phyloP scores from a whole-genome alignment of 768 basidiomycete species.

The Amylocystis lapponica region DNA sequence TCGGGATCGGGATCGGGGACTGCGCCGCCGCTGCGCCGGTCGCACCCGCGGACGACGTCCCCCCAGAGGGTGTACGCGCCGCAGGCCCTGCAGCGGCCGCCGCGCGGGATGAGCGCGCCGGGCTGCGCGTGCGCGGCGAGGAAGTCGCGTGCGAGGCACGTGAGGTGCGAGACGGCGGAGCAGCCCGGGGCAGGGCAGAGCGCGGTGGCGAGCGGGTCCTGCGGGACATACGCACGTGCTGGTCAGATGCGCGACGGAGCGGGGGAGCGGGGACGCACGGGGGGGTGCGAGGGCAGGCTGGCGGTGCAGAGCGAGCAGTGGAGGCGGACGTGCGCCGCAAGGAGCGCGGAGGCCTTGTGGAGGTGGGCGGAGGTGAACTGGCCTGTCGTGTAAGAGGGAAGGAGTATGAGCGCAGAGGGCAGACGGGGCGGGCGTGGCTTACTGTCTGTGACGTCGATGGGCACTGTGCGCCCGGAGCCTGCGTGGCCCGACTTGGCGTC shows the following conservation, averaged over 20 bases:
- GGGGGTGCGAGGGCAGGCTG: constrained; percentile 33
- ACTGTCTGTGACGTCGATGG: constrained; percentile 59
- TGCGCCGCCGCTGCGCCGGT: constrained; percentile 37
- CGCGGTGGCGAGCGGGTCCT: constrained; percentile 47
- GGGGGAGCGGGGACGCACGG: constrained; percentile 29
- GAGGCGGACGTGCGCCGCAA: constrained; percentile 29
- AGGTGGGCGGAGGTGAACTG: constrained; percentile 44
- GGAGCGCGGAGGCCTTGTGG: constrained; percentile 40
- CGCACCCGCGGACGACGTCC: constrained; percentile 58
- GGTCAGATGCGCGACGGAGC: not conserved
- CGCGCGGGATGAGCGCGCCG: constrained; percentile 48
- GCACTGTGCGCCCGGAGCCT: constrained; percentile 49
- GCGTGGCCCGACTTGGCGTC: constrained; percentile 53
- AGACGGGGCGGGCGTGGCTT: constrained; percentile 9
- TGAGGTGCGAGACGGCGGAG: constrained; percentile 48
- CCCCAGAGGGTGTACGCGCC: constrained; percentile 59
- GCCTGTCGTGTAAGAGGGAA: constrained; percentile 26
- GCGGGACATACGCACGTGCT: not conserved
- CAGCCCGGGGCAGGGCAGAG: constrained; percentile 52
- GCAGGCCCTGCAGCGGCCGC: constrained; percentile 53
- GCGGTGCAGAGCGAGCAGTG: constrained; percentile 46
- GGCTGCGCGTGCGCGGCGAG: constrained; percentile 19
- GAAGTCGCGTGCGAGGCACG: constrained; percentile 49
- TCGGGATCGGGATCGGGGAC: constrained; percentile 27
- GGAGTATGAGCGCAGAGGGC: not conserved